Evolutionary conservation across 202 grass and related monocot species (phyloP).

Genomic region (Eragrostis tef): DNA sequence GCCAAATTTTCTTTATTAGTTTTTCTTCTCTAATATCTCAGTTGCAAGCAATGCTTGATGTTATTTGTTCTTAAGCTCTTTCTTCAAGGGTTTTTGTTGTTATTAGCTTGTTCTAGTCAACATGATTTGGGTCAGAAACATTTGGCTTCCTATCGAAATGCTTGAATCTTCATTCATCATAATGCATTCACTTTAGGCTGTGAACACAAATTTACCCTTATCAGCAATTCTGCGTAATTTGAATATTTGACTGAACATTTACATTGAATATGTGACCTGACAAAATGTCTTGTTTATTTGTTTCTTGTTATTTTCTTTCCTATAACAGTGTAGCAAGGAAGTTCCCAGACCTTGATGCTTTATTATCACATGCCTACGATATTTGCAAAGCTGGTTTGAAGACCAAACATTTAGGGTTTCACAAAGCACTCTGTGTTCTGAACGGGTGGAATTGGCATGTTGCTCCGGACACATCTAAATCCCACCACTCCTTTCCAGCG

Average conservation of each 20-base stretch:
- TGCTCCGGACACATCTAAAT: constrained; percentile 72
- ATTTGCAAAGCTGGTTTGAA: constrained; percentile 68
- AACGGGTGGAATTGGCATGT: constrained; percentile 89
- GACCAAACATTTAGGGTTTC: constrained; percentile 84
- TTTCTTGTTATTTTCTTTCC: constrained; percentile 61
- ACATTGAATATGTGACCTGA: constrained; percentile 41
- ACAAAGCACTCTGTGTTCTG: constrained; percentile 89
- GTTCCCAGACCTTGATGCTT: constrained; percentile 64
- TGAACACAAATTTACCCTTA: constrained; percentile 8
- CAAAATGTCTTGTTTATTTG: constrained; percentile 52
- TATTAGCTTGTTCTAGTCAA: background rate
- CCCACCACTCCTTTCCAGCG: constrained; percentile 56
- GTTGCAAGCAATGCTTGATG: constrained; percentile 5
- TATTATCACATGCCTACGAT: constrained; percentile 68
- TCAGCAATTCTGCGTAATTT: constrained; percentile 2
- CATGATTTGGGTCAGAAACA: background rate
- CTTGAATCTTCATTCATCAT: constrained; percentile 1
- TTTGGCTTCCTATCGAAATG: background rate
- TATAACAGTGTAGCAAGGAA: constrained; percentile 67
- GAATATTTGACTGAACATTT: constrained; percentile 37
- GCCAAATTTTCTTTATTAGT: background rate
- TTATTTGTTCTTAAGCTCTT: background rate
- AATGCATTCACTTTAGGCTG: background rate
- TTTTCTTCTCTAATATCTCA: background rate
- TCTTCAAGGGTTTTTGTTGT: constrained; percentile 11